Percentiles rank a stretch among this genome's conserved stretches.
Conservation (phyloP, 371 early-diverging fungal species). For the Mucor velutinosus region DNA sequence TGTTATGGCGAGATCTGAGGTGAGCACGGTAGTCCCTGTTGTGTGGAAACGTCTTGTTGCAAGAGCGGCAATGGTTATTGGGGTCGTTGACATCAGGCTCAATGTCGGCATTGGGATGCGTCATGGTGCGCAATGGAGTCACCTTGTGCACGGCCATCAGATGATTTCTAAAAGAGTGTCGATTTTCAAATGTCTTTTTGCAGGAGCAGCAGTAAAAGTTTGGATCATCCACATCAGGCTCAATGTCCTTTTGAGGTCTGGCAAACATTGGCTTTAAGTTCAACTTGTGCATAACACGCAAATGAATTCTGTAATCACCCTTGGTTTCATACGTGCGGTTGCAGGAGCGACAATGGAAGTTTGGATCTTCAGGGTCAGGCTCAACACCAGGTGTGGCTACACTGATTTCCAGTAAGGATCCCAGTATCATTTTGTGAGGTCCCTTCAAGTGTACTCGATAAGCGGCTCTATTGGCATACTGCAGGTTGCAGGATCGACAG, state of each 20-base stretch:
- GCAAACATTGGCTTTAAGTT: not conserved
- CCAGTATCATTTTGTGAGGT: not conserved
- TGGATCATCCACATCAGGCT: conserved; percentile 3
- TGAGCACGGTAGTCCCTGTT: not conserved
- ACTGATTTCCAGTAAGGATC: not conserved
- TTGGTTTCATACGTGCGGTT: not conserved
- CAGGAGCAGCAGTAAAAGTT: conserved; percentile 3
- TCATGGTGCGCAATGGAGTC: not conserved
- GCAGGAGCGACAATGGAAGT: not conserved
- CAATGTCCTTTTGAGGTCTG: not conserved
- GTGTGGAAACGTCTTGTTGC: not conserved
- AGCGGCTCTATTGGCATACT: not conserved
- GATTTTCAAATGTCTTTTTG: not conserved
- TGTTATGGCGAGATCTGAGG: not conserved
- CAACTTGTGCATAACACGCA: not conserved
- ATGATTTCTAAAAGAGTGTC: not conserved
- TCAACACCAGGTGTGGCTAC: not conserved
- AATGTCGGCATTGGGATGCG: not conserved
- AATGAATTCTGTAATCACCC: not conserved
- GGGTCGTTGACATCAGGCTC: not conserved
- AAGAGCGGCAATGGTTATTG: not conserved
- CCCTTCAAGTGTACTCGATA: not conserved
- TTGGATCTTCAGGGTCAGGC: not conserved
- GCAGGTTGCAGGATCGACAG: not conserved
- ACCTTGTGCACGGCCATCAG: not conserved